These are phyloP conservation scores for Volvox reticuliferus DNA, from an alignment of 139 green algal species.

Conservation along the genomic window DNA sequence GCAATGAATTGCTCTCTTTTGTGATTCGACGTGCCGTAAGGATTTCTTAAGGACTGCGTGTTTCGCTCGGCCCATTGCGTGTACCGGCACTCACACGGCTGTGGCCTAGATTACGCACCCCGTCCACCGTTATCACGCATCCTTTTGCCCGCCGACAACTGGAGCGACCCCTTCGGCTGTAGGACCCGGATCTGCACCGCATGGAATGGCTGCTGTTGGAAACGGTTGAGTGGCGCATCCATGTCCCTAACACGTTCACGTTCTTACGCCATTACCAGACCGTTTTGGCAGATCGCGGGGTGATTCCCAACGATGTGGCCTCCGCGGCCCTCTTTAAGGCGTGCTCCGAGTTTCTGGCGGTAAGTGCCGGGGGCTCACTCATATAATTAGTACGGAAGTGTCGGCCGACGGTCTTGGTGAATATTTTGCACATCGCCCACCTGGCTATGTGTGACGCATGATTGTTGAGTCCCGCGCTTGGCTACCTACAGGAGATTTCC, in stretches of 20 bases:
- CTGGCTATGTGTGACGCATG: too few relatives aligned
- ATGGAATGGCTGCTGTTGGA: conserved; percentile 49
- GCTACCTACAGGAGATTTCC: conserved; percentile 26
- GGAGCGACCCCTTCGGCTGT: too few relatives aligned
- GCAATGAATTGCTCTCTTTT: too few relatives aligned
- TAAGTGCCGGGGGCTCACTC: neutral
- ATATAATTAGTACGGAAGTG: neutral
- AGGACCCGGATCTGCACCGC: conserved; percentile 27
- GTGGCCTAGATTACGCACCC: too few relatives aligned
- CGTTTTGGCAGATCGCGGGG: neutral
- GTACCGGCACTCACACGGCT: too few relatives aligned
- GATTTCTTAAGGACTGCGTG: too few relatives aligned
- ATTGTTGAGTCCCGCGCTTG: too few relatives aligned
- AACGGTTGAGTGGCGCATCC: conserved; percentile 47
- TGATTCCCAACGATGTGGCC: neutral
- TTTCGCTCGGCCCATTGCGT: too few relatives aligned
- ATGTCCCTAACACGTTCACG: conserved; percentile 14
- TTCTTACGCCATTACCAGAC: conserved; percentile 37
- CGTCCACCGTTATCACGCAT: too few relatives aligned
- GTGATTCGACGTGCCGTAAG: too few relatives aligned
- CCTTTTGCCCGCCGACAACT: too few relatives aligned
- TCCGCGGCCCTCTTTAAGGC: neutral
- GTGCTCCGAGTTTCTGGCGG: conserved; percentile 18
- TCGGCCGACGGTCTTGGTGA: neutral
- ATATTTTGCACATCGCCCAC: too few relatives aligned